Conservation (phyloP, 495 filamentous ascomycete genomes). For the Aspergillus egyptiacus region DNA sequence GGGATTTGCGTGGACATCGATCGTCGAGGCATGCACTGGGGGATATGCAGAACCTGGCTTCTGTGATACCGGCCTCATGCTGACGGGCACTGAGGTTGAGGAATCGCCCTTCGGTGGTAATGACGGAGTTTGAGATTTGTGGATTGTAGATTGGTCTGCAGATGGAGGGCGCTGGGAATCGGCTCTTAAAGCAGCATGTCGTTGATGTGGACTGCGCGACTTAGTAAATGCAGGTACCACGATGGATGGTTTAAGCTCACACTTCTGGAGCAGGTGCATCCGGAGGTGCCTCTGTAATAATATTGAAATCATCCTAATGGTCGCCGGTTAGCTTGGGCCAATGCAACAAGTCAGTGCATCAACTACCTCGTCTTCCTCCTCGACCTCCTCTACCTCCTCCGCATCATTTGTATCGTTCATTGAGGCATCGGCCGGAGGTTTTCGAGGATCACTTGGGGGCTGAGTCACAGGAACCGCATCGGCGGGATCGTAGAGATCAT, state of each 20-base stretch:
- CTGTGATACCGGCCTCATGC: conserved; percentile 35
- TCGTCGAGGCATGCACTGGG: conserved; percentile 64
- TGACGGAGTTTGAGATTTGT: conserved; percentile 30
- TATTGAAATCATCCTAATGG: conserved; percentile 76
- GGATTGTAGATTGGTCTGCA: conserved; percentile 36
- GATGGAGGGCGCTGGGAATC: conserved; percentile 58
- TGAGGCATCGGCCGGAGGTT: conserved; percentile 23
- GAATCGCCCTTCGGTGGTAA: conserved; percentile 41
- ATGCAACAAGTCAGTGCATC: conserved; percentile 9
- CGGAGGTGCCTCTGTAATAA: conserved; percentile 82
- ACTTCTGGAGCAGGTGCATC: conserved; percentile 63
- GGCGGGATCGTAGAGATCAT: conserved; percentile 49
- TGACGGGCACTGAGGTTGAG: conserved; percentile 35
- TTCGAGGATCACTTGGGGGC: conserved; percentile 21
- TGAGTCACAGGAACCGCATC: conserved; percentile 34
- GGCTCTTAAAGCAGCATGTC: conserved; percentile 49
- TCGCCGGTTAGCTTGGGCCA: conserved; percentile 16
- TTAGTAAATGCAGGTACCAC: conserved; percentile 9
- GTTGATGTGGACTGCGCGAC: conserved; percentile 32
- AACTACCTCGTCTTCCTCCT: conserved; percentile 60
- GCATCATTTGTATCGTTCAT: conserved; percentile 50
- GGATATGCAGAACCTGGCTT: conserved; percentile 57
- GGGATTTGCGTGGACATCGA: conserved; percentile 81
- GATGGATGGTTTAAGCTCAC: conserved; percentile 25
- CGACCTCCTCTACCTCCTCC: conserved; percentile 69